Evolutionary conservation across 495 filamentous ascomycete species (phyloP).

Genomic region (Amphirosellinia nigrospora): DNA sequence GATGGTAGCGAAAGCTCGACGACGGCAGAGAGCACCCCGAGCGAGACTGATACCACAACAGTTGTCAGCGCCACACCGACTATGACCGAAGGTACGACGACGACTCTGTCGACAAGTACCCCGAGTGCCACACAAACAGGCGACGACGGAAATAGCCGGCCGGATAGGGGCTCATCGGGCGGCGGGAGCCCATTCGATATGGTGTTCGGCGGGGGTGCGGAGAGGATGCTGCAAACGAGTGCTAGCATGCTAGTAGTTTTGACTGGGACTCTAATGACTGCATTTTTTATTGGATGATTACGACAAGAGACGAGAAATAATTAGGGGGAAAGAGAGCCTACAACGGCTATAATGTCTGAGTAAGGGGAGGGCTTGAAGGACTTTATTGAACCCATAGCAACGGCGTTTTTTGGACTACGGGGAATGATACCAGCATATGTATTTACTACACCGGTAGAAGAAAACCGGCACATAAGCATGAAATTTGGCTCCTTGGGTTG

Average conservation of each 20-base stretch:
- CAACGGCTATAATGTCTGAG: neutral
- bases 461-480: neutral
- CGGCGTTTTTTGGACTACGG: conserved; percentile 27
- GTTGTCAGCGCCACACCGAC: conserved; percentile 4
- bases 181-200: conserved; percentile 25
- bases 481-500: conserved; percentile 1
- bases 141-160: neutral
- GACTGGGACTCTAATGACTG: neutral
- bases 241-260: neutral
- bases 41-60: conserved; percentile 10
- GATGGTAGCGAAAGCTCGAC: conserved; percentile 14
- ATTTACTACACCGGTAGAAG: conserved; percentile 4
- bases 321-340: neutral
- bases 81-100: neutral
- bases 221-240: neutral
- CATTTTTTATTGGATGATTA: conserved; percentile 12
- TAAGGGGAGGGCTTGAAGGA: neutral
- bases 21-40: neutral
- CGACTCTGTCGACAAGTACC: neutral
- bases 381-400: conserved; percentile 6
- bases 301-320: neutral
- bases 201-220: conserved; percentile 1
- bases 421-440: conserved; percentile 26
- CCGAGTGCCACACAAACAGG: neutral
- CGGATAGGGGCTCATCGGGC: conserved; percentile 15